A percentile compares a stretch with the other conserved stretches of the same genome.
These are phyloP conservation scores for Phylloboletellus chloephorus DNA, from an alignment of 1,284 basidiomycete genomes.

Conservation along the genomic window DNA sequence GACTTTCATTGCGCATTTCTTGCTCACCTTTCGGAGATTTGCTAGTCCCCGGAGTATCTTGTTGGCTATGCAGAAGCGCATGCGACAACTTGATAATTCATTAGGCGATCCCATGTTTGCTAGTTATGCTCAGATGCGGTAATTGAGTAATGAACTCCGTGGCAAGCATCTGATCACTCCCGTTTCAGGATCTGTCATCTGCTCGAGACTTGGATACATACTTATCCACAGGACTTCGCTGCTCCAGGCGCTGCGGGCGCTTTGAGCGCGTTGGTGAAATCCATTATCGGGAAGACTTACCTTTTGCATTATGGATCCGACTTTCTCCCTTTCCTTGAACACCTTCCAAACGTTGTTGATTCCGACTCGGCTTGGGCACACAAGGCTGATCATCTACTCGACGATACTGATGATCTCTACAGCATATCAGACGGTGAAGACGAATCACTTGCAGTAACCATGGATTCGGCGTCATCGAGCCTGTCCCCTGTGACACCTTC, in stretches of 20 bases:
- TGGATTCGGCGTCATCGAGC: constrained; percentile 23
- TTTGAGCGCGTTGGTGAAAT: constrained; percentile 66
- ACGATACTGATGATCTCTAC: constrained; percentile 59
- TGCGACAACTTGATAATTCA: constrained; percentile 67
- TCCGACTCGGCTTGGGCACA: constrained; percentile 66
- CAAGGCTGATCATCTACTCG: constrained; percentile 51
- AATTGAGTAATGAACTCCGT: constrained; percentile 10
- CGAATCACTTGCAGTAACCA: constrained; percentile 20
- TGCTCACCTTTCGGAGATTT: constrained; percentile 76
- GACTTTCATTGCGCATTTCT: constrained; percentile 68
- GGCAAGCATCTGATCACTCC: constrained; percentile 7
- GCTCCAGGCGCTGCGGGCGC: constrained; percentile 67
- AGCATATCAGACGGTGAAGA: constrained; percentile 49
- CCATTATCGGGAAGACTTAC: constrained; percentile 70
- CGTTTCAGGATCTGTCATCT: constrained; percentile 63
- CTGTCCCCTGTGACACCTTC: constrained; percentile 18
- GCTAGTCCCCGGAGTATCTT: constrained; percentile 67
- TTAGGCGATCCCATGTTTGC: constrained; percentile 77
- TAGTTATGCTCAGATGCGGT: constrained; percentile 81
- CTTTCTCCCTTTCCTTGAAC: constrained; percentile 70
- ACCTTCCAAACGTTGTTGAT: constrained; percentile 55
- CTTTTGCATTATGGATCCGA: constrained; percentile 77
- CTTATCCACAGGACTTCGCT: constrained; percentile 72
- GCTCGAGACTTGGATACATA: constrained; percentile 66
- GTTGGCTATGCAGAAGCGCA: constrained; percentile 79